Percentiles rank a stretch among this genome's conserved stretches.
These are phyloP conservation scores for Butyriboletus loyo DNA, from an alignment of 768 basidiomycete genomes.

Conservation along the genomic window DNA sequence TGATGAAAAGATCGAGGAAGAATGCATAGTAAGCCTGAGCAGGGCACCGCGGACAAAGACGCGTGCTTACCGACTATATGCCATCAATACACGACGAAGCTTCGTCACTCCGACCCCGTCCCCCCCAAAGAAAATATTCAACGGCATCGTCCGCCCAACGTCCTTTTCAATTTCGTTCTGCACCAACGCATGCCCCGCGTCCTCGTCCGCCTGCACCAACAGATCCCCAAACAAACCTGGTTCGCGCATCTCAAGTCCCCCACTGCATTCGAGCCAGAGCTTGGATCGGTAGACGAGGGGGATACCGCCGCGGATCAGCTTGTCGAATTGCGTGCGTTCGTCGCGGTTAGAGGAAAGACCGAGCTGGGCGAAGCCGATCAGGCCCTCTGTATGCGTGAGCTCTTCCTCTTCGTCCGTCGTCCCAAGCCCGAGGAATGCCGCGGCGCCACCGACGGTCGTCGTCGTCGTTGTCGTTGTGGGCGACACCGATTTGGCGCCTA, in stretches of 20 bases:
- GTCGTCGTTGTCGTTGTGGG: constrained; percentile 17
- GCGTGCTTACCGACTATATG: constrained; percentile 79
- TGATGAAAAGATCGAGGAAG: background rate
- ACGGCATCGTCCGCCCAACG: constrained; percentile 85
- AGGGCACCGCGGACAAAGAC: background rate
- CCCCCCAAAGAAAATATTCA: constrained; percentile 96
- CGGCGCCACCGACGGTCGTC: constrained; percentile 44
- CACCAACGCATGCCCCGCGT: constrained; percentile 47
- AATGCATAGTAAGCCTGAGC: background rate
- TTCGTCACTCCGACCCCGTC: constrained; percentile 95
- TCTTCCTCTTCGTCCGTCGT: constrained; percentile 68
- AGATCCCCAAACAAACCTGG: constrained; percentile 89
- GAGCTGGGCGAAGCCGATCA: constrained; percentile 90
- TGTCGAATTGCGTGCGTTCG: constrained; percentile 76
- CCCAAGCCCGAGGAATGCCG: constrained; percentile 66
- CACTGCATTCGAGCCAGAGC: constrained; percentile 92
- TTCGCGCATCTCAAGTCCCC: constrained; percentile 87
- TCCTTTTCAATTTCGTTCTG: constrained; percentile 93
- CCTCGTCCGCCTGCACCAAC: constrained; percentile 48
- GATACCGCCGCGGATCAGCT: constrained; percentile 80
- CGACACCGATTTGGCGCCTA: constrained; percentile 22
- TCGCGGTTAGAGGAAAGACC: constrained; percentile 67
- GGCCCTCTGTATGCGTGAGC: constrained; percentile 73
- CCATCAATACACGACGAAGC: constrained; percentile 81
- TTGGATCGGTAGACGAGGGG: constrained; percentile 86